phyloP scores from a whole-genome alignment of 768 basidiomycete genomes.

The Saitozyma podzolica region DNA sequence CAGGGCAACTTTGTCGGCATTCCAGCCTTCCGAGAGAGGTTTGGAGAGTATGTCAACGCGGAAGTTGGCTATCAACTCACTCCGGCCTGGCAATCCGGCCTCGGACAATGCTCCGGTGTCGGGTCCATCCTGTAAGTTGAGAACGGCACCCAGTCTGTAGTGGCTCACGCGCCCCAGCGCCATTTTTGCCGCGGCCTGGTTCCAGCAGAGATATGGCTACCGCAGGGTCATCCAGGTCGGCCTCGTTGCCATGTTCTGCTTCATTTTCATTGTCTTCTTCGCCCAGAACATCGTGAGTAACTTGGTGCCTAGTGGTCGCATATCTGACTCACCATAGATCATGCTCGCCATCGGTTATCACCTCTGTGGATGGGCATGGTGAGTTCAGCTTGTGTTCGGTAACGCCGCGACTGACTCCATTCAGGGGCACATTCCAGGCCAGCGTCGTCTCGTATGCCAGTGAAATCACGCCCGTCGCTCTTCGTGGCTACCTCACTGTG shows the following conservation, averaged over 20 bases:
- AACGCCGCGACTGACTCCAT: no score
- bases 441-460: conserved; percentile 50
- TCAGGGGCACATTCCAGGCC: conserved; percentile 35
- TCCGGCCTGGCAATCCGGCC: conserved; percentile 48
- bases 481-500: conserved; percentile 41
- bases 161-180: background rate
- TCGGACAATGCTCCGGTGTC: conserved; percentile 10
- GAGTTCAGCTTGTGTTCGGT: conserved; percentile 9
- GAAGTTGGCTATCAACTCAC: conserved; percentile 23
- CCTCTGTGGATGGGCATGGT: conserved; percentile 33
- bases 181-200: conserved; percentile 12
- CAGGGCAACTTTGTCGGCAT: conserved; percentile 26
- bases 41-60: conserved; percentile 5
- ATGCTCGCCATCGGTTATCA: conserved; percentile 9
- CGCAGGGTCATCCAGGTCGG: conserved; percentile 16
- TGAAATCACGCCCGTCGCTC: conserved; percentile 43
- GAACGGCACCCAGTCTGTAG: background rate
- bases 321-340: background rate
- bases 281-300: conserved; percentile 19
- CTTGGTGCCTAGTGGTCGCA: background rate
- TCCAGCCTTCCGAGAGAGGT: conserved; percentile 11
- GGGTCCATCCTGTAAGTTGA: conserved; percentile 3
- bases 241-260: conserved; percentile 18
- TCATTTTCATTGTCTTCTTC: conserved; percentile 32
- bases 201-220: conserved; percentile 30